These are phyloP conservation scores for Lipomyces sp. DNA, from an alignment of 805 yeast species.

Conservation along the genomic window DNA sequence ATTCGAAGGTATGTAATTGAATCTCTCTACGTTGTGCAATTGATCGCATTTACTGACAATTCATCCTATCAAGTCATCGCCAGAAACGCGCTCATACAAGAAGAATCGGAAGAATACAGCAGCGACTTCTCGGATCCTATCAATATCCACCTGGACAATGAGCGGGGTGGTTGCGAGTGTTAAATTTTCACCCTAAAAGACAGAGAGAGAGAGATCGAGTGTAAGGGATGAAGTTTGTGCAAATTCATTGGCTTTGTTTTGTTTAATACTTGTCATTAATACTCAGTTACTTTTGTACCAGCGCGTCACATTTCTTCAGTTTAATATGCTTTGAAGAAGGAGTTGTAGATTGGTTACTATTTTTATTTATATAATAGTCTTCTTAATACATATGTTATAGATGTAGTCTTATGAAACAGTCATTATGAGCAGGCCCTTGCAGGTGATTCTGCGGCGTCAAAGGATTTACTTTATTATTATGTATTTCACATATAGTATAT, in stretches of 20 bases:
- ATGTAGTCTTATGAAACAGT: not conserved
- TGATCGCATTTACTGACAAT: not conserved
- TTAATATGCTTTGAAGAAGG: conserved; percentile 13
- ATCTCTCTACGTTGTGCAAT: not conserved
- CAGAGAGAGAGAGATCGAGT: not conserved
- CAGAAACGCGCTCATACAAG: conserved; percentile 93
- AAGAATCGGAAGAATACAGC: conserved; percentile 84
- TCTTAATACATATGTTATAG: conserved; percentile 7
- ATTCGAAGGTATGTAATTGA: conserved; percentile 61
- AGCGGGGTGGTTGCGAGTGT: conserved; percentile 75
- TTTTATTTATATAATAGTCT: conserved; percentile 2
- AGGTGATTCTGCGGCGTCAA: too few species aligned
- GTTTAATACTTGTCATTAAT: not conserved
- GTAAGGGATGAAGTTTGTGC: not conserved
- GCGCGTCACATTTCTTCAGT: conserved; percentile 5
- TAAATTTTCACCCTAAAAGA: conserved; percentile 42
- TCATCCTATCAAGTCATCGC: conserved; percentile 63
- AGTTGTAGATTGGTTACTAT: conserved; percentile 21
- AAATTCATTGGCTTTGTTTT: conserved; percentile 8
- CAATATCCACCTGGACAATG: conserved; percentile 89
- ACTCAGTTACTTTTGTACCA: not conserved
- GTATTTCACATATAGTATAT: too few species aligned
- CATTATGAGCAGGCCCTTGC: too few species aligned
- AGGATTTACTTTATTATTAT: too few species aligned
- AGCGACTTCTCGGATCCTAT: conserved; percentile 97